These are phyloP conservation scores for Boletus vinaceobasis DNA, from an alignment of 768 basidiomycete species.

Conservation along the genomic window DNA sequence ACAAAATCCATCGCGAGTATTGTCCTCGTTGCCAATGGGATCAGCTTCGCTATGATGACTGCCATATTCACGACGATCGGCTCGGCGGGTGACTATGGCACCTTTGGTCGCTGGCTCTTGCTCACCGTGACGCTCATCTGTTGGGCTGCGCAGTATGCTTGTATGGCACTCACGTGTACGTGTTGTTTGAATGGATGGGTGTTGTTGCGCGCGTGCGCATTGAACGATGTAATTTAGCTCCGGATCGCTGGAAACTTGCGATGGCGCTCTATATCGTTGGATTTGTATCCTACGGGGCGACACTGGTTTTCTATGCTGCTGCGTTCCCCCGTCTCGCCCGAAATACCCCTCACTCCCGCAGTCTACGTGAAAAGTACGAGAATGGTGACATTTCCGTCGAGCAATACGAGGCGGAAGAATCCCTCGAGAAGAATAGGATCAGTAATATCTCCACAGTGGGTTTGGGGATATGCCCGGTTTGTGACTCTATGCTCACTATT, in stretches of 20 bases:
- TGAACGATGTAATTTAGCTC: slow-evolving; percentile 37
- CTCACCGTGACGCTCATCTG: slow-evolving; percentile 67
- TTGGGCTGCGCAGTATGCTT: slow-evolving; percentile 79
- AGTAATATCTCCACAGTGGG: slow-evolving; percentile 80
- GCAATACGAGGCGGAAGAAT: slow-evolving; percentile 71
- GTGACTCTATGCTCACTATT: background rate
- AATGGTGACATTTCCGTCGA: slow-evolving; percentile 55
- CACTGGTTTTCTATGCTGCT: slow-evolving; percentile 77
- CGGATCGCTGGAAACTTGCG: slow-evolving; percentile 66
- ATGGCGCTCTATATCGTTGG: slow-evolving; percentile 81
- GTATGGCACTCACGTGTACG: slow-evolving; percentile 68
- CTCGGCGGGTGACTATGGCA: slow-evolving; percentile 34
- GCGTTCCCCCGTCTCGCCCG: slow-evolving; percentile 77
- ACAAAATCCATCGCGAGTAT: slow-evolving; percentile 73
- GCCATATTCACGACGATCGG: slow-evolving; percentile 77
- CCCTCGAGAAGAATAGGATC: slow-evolving; percentile 79
- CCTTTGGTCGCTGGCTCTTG: slow-evolving; percentile 77
- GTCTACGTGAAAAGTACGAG: slow-evolving; percentile 53
- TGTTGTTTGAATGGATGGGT: background rate
- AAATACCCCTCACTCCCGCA: slow-evolving; percentile 64
- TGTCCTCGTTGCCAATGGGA: slow-evolving; percentile 73
- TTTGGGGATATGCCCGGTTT: background rate
- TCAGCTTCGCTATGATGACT: slow-evolving; percentile 80
- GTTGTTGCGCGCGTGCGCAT: background rate
- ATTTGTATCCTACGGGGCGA: slow-evolving; percentile 76